phyloP scores from a whole-genome alignment of 2,329 filamentous ascomycete genomes.

The Aspergillus udagawae region DNA sequence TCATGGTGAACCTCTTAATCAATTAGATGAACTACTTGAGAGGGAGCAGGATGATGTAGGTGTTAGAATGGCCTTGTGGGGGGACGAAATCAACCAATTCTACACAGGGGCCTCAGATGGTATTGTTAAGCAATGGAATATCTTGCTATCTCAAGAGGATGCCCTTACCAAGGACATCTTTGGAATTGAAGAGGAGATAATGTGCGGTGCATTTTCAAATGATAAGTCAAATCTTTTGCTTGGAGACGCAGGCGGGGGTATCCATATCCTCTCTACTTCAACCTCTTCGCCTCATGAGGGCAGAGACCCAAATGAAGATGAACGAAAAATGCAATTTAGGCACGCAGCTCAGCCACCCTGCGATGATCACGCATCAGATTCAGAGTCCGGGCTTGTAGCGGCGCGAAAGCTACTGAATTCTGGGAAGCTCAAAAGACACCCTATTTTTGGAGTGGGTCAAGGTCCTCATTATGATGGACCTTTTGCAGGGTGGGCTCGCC shows the following conservation, averaged over 20 bases:
- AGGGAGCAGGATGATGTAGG: conserved; percentile 55
- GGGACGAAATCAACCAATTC: conserved; percentile 47
- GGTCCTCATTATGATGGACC: conserved; percentile 40
- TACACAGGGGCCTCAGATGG: conserved; percentile 61
- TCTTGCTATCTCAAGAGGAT: conserved; percentile 49
- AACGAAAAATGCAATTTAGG: conserved; percentile 21
- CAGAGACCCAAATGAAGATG: background rate
- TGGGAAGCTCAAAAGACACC: conserved; percentile 32
- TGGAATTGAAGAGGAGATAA: conserved; percentile 50
- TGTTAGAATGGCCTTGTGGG: conserved; percentile 57
- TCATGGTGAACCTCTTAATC: conserved; percentile 50
- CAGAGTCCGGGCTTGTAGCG: conserved; percentile 23
- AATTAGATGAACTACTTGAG: conserved; percentile 35
- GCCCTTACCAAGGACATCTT: conserved; percentile 50
- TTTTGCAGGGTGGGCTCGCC: conserved; percentile 39
- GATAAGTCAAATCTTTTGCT: conserved; percentile 54
- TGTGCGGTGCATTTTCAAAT: conserved; percentile 54
- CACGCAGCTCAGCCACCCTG: conserved; percentile 13
- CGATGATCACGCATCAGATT: conserved; percentile 9
- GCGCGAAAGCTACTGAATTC: conserved; percentile 28
- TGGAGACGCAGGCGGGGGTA: conserved; percentile 53
- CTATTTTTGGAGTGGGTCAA: conserved; percentile 37
- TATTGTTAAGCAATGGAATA: conserved; percentile 57
- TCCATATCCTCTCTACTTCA: conserved; percentile 47
- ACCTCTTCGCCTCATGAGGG: conserved; percentile 23